These are phyloP conservation scores for Rhodocollybia butyracea DNA, from an alignment of 768 basidiomycete species.

Conservation along the genomic window DNA sequence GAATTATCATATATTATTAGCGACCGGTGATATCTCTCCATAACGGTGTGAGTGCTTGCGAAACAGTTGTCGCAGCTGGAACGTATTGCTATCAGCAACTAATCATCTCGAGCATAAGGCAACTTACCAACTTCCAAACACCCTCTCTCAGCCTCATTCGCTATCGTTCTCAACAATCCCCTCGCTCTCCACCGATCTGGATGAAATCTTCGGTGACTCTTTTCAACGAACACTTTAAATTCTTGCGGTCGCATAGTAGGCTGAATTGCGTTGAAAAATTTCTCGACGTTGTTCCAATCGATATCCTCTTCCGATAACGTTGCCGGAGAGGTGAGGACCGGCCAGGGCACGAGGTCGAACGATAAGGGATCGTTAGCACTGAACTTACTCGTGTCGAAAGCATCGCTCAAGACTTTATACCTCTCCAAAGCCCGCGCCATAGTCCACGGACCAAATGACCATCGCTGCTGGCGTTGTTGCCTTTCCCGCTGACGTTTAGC, in stretches of 20 bases:
- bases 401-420: conserved; percentile 55
- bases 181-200: conserved; percentile 78
- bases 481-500: conserved; percentile 36
- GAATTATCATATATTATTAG: conserved; percentile 10
- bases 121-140: conserved; percentile 65
- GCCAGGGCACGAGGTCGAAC: conserved; percentile 73
- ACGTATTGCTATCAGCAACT: neutral
- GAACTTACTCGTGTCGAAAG: conserved; percentile 64
- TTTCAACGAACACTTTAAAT: conserved; percentile 63
- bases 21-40: conserved; percentile 43
- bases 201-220: conserved; percentile 73
- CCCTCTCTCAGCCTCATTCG: conserved; percentile 53
- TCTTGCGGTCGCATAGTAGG: conserved; percentile 55
- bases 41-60: conserved; percentile 70
- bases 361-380: conserved; percentile 46
- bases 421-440: conserved; percentile 65
- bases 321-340: conserved; percentile 54
- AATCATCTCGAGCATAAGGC: neutral
- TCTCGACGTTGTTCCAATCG: conserved; percentile 67
- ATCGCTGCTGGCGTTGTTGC: conserved; percentile 49
- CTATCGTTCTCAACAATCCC: conserved; percentile 54
- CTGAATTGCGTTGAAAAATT: conserved; percentile 59
- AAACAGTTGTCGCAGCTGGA: conserved; percentile 57
- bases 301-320: conserved; percentile 60
- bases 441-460: conserved; percentile 64